phyloP scores from a whole-genome alignment of 306 rosid genomes.

The Elaeagnus macrophylla region DNA sequence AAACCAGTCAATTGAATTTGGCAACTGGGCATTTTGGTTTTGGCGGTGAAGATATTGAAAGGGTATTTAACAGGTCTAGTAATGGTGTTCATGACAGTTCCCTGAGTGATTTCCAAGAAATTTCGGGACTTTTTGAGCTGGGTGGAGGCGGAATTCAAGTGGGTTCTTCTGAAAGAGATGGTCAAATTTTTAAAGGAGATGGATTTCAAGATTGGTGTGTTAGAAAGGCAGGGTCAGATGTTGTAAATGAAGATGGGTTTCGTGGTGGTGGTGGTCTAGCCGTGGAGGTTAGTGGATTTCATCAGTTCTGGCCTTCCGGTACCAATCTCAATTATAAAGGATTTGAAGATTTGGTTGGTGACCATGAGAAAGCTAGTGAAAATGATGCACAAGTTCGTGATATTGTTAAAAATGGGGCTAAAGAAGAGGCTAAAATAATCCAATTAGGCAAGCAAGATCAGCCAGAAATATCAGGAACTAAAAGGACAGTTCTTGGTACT shows the following conservation, averaged over 20 bases:
- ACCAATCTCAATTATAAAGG: conserved; percentile 10
- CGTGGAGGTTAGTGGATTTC: conserved; percentile 7
- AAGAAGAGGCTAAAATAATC: conserved; percentile 2
- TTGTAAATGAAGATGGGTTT: conserved; percentile 8
- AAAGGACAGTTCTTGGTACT: conserved; percentile 5
- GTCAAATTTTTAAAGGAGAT: neutral
- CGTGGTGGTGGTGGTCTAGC: conserved; percentile 7
- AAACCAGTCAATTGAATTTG: neutral
- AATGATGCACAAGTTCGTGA: conserved; percentile 11
- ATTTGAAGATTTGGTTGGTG: conserved; percentile 13
- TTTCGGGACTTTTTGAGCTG: neutral
- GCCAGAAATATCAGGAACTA: conserved; percentile 26
- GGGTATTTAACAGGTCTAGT: conserved; percentile 12
- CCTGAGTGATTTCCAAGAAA: neutral
- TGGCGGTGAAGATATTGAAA: conserved; percentile 19
- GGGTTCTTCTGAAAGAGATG: neutral
- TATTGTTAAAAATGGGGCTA: conserved; percentile 13
- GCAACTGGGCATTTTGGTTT: conserved; percentile 19
- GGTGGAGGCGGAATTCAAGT: neutral
- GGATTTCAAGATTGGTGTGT: neutral
- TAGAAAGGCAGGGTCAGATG: neutral
- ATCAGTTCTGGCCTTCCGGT: neutral
- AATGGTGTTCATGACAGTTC: neutral
- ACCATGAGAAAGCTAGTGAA: conserved; percentile 1
- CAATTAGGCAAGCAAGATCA: conserved; percentile 22